These are phyloP conservation scores for Cyclotella choctawhatcheeana DNA, from an alignment of 108 stramenopile species.

Conservation along the genomic window DNA sequence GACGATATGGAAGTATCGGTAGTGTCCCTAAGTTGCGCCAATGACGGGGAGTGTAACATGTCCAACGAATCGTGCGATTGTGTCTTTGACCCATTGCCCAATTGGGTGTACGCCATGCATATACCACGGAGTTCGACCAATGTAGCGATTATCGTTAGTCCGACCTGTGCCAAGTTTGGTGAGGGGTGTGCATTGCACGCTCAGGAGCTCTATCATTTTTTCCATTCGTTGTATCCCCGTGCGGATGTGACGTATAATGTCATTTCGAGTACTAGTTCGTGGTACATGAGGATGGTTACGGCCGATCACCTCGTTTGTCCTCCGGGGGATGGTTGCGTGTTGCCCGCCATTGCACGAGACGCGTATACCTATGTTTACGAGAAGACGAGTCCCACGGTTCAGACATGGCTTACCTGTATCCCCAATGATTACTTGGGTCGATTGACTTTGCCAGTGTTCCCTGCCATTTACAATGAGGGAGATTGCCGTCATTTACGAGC, in stretches of 20 bases:
- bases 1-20: constrained; percentile 46
- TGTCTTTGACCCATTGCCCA: constrained; percentile 28
- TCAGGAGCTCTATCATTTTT: constrained; percentile 39
- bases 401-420: constrained; percentile 35
- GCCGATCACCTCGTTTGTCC: constrained; percentile 41
- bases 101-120: constrained; percentile 43
- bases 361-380: constrained; percentile 42
- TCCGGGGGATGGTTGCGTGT: constrained; percentile 33
- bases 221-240: constrained; percentile 30
- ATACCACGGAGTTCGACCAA: constrained; percentile 47
- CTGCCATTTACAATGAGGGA: constrained; percentile 20
- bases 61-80: constrained; percentile 18
- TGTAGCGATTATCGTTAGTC: constrained; percentile 30
- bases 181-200: constrained; percentile 37
- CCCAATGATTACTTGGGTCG: constrained; percentile 24
- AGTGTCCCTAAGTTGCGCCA: constrained; percentile 29
- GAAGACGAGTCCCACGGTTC: constrained; percentile 28
- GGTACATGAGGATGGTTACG: constrained; percentile 44
- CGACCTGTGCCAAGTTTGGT: constrained; percentile 44
- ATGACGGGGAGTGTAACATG: constrained; percentile 35
- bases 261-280: constrained; percentile 28
- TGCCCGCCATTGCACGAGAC: constrained; percentile 39
- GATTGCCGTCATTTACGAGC: constrained; percentile 46
- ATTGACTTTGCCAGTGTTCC: constrained; percentile 23
- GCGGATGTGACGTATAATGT: constrained; percentile 39